Evolutionary conservation across 208 protist genomes (phyloP), one percentile per base, ranked within the genome.

Genomic region (Trypanosomatidae sp.): DNA sequence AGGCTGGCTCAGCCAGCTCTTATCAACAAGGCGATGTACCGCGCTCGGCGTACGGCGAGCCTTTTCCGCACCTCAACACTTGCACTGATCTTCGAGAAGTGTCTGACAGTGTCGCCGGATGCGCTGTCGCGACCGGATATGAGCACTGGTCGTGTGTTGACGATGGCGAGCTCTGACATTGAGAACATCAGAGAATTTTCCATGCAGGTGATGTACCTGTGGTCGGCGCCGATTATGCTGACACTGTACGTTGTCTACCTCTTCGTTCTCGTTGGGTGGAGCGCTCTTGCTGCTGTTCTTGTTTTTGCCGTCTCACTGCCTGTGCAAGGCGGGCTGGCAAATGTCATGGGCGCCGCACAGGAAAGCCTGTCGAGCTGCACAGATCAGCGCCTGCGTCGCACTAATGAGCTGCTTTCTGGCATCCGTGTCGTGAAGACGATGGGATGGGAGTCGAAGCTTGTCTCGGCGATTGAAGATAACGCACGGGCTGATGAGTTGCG

Each of bases 381-480:
- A 2, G 98, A 99, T 76, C 77, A 73, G 33, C 91, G 97, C 64
- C 74, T 98, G 52, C 94, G 94, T 66, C 70, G 81, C 15, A 96
- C 92, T 13, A 98, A 96, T 75, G 96, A 99, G 75, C 80, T 98
- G 43, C 68, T 99, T 13, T 79, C 80, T 28, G 88, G 89, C 1
- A 97, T 99, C 6, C 86, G 94, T 39, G 77, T 98, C 0, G 92
- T 95, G 55, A 99, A 99, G 86, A 85, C 97, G 22, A 98, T 95
- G 85, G 87, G 86, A 12, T 98, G 94, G 94, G 96, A 98, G 74
- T 69, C 84, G 22, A 65, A 47, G 46, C 91, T 97, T 44, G 12
- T 83, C 15, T 39, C 55, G 15, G 28, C 41, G 12, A 79, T 97
- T 60, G 62, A 86, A 39, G 62, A 64, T 28, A 74, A 75, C 22